phyloP scores from a whole-genome alignment of 2,329 filamentous ascomycete genomes.

The Penicillium italicum region DNA sequence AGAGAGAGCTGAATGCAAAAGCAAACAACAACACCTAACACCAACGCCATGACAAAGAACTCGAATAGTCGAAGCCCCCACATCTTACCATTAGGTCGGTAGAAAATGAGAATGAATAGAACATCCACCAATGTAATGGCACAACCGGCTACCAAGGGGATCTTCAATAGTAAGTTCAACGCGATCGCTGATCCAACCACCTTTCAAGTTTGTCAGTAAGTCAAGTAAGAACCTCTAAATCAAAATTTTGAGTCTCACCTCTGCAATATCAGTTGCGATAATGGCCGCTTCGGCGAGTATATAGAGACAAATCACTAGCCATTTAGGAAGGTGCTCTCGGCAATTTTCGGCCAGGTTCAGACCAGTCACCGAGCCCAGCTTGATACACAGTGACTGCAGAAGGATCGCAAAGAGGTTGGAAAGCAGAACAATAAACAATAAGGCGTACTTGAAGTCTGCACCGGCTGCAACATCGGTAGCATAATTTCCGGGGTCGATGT shows the following conservation, averaged over 20 bases:
- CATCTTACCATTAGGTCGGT: constrained; percentile 52
- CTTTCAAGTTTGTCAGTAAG: constrained; percentile 24
- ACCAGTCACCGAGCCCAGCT: constrained; percentile 66
- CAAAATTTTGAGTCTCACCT: constrained; percentile 44
- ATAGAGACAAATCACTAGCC: constrained; percentile 63
- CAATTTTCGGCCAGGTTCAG: constrained; percentile 65
- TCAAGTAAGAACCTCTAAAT: not conserved
- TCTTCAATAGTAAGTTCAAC: constrained; percentile 52
- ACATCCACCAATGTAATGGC: constrained; percentile 57
- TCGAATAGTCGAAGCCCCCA: constrained; percentile 52
- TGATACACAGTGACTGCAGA: constrained; percentile 50
- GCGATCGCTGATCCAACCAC: constrained; percentile 58
- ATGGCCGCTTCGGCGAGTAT: constrained; percentile 63
- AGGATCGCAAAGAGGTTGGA: constrained; percentile 50
- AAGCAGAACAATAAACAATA: constrained; percentile 48
- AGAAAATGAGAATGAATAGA: constrained; percentile 55
- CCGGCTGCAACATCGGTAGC: constrained; percentile 49
- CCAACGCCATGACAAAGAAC: constrained; percentile 52
- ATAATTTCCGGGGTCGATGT: constrained; percentile 52
- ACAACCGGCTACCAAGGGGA: constrained; percentile 55
- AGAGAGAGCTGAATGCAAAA: constrained; percentile 56
- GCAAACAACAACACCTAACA: constrained; percentile 55
- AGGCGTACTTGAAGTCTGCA: constrained; percentile 42
- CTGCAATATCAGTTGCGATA: constrained; percentile 68
- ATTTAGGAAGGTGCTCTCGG: constrained; percentile 61